Evolutionary conservation across 2,329 filamentous ascomycete species (phyloP).

Genomic region (Teratosphaeria pseudoeucalypti): DNA sequence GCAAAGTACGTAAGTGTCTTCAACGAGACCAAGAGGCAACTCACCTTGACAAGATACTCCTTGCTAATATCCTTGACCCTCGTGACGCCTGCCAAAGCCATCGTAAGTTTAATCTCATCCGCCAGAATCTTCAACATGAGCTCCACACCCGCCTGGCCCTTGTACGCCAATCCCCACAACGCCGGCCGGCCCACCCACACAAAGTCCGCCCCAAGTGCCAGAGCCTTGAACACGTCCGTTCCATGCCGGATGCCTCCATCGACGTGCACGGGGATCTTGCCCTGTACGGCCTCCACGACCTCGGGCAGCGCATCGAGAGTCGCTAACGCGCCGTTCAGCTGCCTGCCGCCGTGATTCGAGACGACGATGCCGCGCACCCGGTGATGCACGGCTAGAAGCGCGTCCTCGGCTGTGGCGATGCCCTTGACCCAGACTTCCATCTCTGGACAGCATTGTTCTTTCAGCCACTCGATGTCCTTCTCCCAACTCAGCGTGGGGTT

Average conservation of each 20-base stretch:
- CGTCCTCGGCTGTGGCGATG: slow-evolving; percentile 32
- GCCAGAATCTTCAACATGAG: slow-evolving; percentile 34
- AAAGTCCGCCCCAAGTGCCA: slow-evolving; percentile 37
- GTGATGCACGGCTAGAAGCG: slow-evolving; percentile 35
- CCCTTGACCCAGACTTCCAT: slow-evolving; percentile 42
- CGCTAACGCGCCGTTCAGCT: slow-evolving; percentile 46
- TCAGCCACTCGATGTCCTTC: slow-evolving; percentile 40
- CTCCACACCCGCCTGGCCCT: slow-evolving; percentile 29
- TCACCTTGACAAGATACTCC: slow-evolving; percentile 32
- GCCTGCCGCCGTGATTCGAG: slow-evolving; percentile 48
- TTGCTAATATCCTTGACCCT: slow-evolving; percentile 28
- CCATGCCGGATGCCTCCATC: slow-evolving; percentile 48
- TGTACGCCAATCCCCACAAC: slow-evolving; percentile 39
- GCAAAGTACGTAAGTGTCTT: not conserved
- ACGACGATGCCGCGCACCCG: slow-evolving; percentile 38
- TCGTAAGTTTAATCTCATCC: slow-evolving; percentile 30
- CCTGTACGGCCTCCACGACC: slow-evolving; percentile 38
- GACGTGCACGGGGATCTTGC: slow-evolving; percentile 47
- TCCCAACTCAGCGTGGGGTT: slow-evolving; percentile 38
- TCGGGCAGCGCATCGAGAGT: slow-evolving; percentile 41
- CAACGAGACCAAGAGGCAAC: slow-evolving; percentile 7
- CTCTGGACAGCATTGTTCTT: slow-evolving; percentile 32
- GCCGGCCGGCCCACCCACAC: slow-evolving; percentile 36
- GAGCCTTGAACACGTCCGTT: slow-evolving; percentile 46
- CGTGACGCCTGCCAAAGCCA: slow-evolving; percentile 31